These are phyloP conservation scores for Ilyonectria robusta DNA, from an alignment of 2,329 filamentous ascomycete genomes.

Conservation along the genomic window DNA sequence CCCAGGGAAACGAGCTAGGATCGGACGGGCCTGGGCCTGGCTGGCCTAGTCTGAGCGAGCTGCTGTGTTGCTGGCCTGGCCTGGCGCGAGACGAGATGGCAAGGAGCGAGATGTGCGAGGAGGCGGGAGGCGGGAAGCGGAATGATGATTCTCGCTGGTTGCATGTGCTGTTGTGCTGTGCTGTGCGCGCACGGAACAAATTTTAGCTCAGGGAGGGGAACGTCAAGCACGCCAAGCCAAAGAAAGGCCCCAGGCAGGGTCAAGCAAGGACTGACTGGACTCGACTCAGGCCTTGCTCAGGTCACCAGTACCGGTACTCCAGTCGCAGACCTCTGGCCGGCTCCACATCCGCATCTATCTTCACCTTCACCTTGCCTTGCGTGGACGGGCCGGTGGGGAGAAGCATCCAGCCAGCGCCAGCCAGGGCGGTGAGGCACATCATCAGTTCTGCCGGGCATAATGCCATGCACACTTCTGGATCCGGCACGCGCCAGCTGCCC, in stretches of 20 bases:
- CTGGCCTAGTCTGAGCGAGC: slow-evolving; percentile 6
- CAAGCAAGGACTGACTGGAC: not conserved
- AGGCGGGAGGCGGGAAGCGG: slow-evolving; percentile 14
- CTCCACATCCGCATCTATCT: not conserved
- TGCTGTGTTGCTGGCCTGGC: not conserved
- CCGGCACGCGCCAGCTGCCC: not conserved
- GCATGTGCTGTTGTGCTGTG: slow-evolving; percentile 14
- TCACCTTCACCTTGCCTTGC: not conserved
- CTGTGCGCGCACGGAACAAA: slow-evolving; percentile 27
- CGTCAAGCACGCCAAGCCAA: not conserved
- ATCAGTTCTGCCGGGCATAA: slow-evolving; percentile 3
- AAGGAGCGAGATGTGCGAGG: slow-evolving; percentile 13
- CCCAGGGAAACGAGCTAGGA: slow-evolving; percentile 3
- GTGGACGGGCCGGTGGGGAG: slow-evolving; percentile 1
- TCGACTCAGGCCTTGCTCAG: not conserved
- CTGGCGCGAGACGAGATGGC: slow-evolving; percentile 10
- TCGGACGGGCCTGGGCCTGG: slow-evolving; percentile 2
- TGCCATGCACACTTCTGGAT: not conserved
- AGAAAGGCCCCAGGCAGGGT: not conserved
- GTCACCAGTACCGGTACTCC: slow-evolving; percentile 5
- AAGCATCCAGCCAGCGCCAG: not conserved
- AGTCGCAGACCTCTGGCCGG: not conserved
- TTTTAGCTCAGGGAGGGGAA: slow-evolving; percentile 21
- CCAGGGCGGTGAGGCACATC: not conserved
- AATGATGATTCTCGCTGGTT: slow-evolving; percentile 21